These are phyloP conservation scores for Candida suzukii DNA, from an alignment of 805 yeast genomes.

Conservation along the genomic window DNA sequence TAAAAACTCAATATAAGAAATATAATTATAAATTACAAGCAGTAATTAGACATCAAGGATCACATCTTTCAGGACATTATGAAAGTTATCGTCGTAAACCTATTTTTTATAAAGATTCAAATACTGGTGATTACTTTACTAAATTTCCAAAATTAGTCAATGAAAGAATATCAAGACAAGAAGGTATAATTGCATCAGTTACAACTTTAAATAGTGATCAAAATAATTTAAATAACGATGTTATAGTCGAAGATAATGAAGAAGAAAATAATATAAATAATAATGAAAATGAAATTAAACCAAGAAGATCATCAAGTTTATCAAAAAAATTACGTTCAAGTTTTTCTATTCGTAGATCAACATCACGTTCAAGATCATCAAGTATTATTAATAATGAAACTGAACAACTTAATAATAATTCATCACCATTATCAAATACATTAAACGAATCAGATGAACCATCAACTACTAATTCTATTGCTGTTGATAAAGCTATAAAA, in stretches of 20 bases:
- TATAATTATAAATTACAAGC: slow-evolving; percentile 57
- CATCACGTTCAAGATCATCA: background rate
- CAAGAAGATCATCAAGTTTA: slow-evolving; percentile 1
- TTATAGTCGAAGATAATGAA: background rate
- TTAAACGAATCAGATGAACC: background rate
- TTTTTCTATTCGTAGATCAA: background rate
- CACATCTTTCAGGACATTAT: slow-evolving; percentile 85
- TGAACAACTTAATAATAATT: no score
- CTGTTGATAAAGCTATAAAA: background rate
- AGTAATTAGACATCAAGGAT: slow-evolving; percentile 78
- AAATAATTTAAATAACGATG: background rate
- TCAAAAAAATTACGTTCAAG: slow-evolving; percentile 1
- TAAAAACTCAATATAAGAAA: background rate
- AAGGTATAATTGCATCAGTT: slow-evolving; percentile 3
- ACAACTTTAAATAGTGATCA: background rate
- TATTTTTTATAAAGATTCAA: slow-evolving; percentile 35
- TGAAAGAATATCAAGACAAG: slow-evolving; percentile 2
- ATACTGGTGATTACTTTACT: slow-evolving; percentile 16
- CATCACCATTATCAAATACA: background rate
- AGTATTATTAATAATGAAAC: background rate
- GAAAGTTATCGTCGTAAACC: slow-evolving; percentile 84
- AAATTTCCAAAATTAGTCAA: slow-evolving; percentile 10
- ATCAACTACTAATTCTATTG: background rate
- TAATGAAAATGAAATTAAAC: background rate
- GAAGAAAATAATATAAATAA: background rate